phyloP scores from a whole-genome alignment of 176 grass and related monocot genomes.

The Juncus effusus region DNA sequence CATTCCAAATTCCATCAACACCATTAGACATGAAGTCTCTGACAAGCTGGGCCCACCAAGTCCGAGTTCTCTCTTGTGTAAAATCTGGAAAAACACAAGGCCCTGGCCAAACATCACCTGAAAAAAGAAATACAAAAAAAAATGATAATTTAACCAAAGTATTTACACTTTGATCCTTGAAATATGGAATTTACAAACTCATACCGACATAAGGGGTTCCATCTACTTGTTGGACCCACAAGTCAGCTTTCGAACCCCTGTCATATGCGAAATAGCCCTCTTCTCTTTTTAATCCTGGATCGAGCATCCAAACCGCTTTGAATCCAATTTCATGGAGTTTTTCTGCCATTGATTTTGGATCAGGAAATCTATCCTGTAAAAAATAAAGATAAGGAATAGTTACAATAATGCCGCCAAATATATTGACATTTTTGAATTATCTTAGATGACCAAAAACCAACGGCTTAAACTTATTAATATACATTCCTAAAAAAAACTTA shows the following conservation, averaged over 20 bases:
- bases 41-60: slow-evolving; percentile 76
- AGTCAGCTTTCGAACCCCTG: slow-evolving; percentile 57
- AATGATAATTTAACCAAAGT: too few relatives aligned
- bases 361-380: slow-evolving; percentile 47
- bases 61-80: slow-evolving; percentile 52
- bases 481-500: too few relatives aligned
- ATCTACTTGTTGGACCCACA: slow-evolving; percentile 59
- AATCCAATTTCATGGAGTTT: slow-evolving; percentile 56
- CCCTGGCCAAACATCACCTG: slow-evolving; percentile 74
- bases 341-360: slow-evolving; percentile 62
- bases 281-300: slow-evolving; percentile 75
- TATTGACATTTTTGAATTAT: too few relatives aligned
- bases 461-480: too few relatives aligned
- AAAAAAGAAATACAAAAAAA: slow-evolving; percentile 7
- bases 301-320: slow-evolving; percentile 89
- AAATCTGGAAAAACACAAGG: slow-evolving; percentile 91
- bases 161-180: neutral
- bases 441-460: too few relatives aligned
- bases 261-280: slow-evolving; percentile 63
- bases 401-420: neutral
- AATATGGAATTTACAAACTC: neutral
- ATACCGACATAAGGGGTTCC: slow-evolving; percentile 48
- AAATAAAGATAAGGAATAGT: neutral
- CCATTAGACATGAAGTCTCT: slow-evolving; percentile 65
- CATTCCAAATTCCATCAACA: slow-evolving; percentile 88